Conservation (phyloP, 805 yeast genomes). For the Vanderwaltozyma yarrowii region DNA sequence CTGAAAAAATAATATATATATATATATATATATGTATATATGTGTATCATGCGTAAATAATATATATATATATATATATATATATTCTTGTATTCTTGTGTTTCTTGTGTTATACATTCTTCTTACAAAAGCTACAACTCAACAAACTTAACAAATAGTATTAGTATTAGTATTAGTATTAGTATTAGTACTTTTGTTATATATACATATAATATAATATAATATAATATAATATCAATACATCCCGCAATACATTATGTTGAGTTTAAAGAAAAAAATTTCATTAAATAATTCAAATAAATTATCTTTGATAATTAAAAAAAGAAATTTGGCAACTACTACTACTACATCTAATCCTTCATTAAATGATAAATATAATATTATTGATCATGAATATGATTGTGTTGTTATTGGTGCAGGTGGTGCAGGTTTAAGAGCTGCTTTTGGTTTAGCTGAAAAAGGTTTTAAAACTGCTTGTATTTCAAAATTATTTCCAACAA, state of each 20-base stretch:
- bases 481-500: conserved; percentile 92
- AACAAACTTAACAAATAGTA: too few relatives aligned
- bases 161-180: too few relatives aligned
- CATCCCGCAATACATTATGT: background rate
- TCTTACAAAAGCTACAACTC: too few relatives aligned
- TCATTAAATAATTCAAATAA: background rate
- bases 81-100: too few relatives aligned
- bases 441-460: conserved; percentile 93
- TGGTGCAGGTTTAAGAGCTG: conserved; percentile 98
- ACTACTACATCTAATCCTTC: conserved; percentile 14
- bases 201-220: too few relatives aligned
- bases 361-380: conserved; percentile 66
- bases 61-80: too few relatives aligned
- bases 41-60: too few relatives aligned
- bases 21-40: too few relatives aligned
- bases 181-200: too few relatives aligned
- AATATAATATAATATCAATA: too few relatives aligned
- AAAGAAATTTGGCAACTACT: conserved; percentile 1
- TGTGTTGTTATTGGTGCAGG: conserved; percentile 98
- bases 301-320: background rate
- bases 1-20: too few relatives aligned
- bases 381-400: conserved; percentile 96
- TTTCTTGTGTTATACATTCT: too few relatives aligned
- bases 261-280: conserved; percentile 1
- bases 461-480: conserved; percentile 97